A percentile compares a stretch with the other conserved stretches of the same genome.
Conservation (phyloP, 1,284 basidiomycete species). For the Gomphus sp. region DNA sequence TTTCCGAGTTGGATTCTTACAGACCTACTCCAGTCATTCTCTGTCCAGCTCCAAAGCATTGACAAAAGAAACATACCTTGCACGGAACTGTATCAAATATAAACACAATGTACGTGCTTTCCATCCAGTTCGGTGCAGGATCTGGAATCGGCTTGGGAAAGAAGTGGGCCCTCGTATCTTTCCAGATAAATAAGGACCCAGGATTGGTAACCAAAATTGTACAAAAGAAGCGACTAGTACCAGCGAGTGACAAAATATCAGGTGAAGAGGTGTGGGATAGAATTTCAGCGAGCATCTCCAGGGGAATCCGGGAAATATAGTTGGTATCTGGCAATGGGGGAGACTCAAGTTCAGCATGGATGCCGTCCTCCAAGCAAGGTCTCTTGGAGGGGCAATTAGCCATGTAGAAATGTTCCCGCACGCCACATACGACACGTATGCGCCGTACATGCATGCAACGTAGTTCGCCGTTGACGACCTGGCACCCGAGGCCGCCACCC, state of each 20-base stretch:
- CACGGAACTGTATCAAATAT: constrained; percentile 50
- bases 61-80: constrained; percentile 29
- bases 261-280: constrained; percentile 29
- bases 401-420: neutral
- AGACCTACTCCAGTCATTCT: neutral
- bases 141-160: constrained; percentile 28
- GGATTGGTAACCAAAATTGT: constrained; percentile 31
- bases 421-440: too few relatives aligned
- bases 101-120: constrained; percentile 43
- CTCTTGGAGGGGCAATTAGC: constrained; percentile 10
- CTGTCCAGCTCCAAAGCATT: neutral
- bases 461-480: too few relatives aligned
- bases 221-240: constrained; percentile 39
- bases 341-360: neutral
- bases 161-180: constrained; percentile 28
- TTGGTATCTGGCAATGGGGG: constrained; percentile 14
- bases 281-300: constrained; percentile 39
- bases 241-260: constrained; percentile 38
- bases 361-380: neutral
- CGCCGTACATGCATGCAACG: too few relatives aligned
- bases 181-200: constrained; percentile 41
- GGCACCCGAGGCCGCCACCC: too few relatives aligned
- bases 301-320: constrained; percentile 22
- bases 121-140: constrained; percentile 3
- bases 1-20: neutral